A percentile compares a stretch with the other conserved stretches of the same genome.
Evolutionary conservation across 2,329 filamentous ascomycete species (phyloP).

Genomic region (Ascochyta viciae-villosae): DNA sequence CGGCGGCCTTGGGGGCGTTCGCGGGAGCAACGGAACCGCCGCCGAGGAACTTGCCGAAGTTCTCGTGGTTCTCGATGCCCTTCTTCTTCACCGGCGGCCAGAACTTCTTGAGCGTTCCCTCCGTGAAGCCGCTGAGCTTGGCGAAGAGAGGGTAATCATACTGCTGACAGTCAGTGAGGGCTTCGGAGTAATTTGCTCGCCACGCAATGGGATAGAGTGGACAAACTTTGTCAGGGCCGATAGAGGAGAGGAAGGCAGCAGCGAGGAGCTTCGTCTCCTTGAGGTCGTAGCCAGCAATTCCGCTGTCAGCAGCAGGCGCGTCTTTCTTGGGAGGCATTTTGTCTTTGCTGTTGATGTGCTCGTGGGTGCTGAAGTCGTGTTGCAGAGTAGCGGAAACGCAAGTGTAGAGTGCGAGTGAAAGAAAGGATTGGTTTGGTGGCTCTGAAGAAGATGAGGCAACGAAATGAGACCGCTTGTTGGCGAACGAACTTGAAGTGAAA

Average conservation of each 20-base stretch:
- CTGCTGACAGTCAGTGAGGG: conserved; percentile 15
- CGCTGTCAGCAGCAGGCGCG: not conserved
- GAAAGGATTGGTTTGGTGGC: not conserved
- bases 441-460: not conserved
- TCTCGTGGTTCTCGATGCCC: conserved; percentile 29
- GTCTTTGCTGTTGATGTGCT: not conserved
- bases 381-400: not conserved
- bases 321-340: conserved; percentile 38
- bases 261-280: conserved; percentile 41
- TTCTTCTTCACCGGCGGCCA: conserved; percentile 44
- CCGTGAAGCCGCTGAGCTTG: conserved; percentile 37
- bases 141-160: conserved; percentile 42
- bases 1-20: conserved; percentile 5
- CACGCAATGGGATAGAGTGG: not conserved
- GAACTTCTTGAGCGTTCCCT: conserved; percentile 43
- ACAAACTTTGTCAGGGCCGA: conserved; percentile 38
- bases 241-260: conserved; percentile 39
- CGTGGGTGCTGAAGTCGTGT: not conserved
- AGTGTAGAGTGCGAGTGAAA: not conserved
- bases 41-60: conserved; percentile 30
- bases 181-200: not conserved
- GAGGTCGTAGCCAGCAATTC: conserved; percentile 27
- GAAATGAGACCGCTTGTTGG: not conserved
- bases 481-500: conserved; percentile 5
- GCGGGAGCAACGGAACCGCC: conserved; percentile 6